A percentile compares a stretch with the other conserved stretches of the same genome.
Evolutionary conservation across 495 filamentous ascomycete genomes (phyloP).

Genomic region (Talaromyces stipitatus): DNA sequence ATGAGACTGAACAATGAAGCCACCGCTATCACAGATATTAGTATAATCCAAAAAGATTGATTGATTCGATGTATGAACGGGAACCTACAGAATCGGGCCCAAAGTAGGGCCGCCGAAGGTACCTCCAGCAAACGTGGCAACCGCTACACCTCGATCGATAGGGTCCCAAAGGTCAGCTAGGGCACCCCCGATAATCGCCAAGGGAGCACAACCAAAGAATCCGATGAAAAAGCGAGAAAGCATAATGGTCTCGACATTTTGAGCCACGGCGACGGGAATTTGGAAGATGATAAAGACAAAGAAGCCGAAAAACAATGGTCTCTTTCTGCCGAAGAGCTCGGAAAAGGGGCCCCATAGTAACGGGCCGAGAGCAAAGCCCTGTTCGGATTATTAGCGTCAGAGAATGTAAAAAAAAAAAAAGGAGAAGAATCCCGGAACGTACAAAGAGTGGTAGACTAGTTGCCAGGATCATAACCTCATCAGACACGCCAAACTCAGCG

Average conservation of each 20-base stretch:
- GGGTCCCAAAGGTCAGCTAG: conserved; percentile 56
- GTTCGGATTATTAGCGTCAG: conserved; percentile 23
- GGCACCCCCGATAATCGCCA: conserved; percentile 54
- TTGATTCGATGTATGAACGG: neutral
- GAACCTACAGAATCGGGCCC: conserved; percentile 29
- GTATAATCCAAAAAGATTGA: no score
- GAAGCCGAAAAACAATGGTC: conserved; percentile 50
- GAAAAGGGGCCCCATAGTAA: conserved; percentile 48
- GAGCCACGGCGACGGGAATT: conserved; percentile 52
- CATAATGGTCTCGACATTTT: conserved; percentile 52
- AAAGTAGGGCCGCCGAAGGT: conserved; percentile 51
- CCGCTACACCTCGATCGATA: conserved; percentile 52
- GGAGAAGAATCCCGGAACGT: neutral
- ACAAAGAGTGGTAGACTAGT: conserved; percentile 50
- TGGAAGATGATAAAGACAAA: conserved; percentile 52
- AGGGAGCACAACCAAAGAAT: conserved; percentile 53
- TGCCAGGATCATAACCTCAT: conserved; percentile 48
- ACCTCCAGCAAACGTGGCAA: conserved; percentile 45
- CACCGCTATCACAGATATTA: conserved; percentile 30
- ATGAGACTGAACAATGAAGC: conserved; percentile 48
- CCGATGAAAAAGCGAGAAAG: conserved; percentile 55
- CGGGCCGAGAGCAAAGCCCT: conserved; percentile 47
- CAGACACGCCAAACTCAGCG: conserved; percentile 42
- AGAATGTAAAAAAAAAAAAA: neutral
- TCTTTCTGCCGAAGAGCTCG: conserved; percentile 49